Base-by-base conservation (phyloP, 2,329 filamentous ascomycete species). In the Neoascochyta sp. region DNA sequence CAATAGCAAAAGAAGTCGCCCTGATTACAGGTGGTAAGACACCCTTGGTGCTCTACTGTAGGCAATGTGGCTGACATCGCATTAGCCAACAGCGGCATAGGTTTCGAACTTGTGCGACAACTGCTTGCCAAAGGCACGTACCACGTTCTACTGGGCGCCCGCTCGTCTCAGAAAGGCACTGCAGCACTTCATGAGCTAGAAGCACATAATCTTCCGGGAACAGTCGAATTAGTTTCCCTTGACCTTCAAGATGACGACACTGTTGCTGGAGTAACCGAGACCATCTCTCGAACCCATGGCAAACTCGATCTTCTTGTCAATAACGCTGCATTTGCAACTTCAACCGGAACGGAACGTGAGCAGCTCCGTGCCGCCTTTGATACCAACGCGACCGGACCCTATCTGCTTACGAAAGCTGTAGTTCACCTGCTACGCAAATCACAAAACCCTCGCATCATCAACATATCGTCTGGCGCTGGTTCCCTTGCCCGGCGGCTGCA, bases 51-150 rank as follows among this genome's bases (percentile, higher is more conserved):
- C n/a, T n/a, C n/a, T n/a, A n/a, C n/a, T n/a, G n/a, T n/a, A n/a
- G n/a, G n/a, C n/a, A n/a, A n/a, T n/a, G n/a, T n/a, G n/a, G n/a
- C n/a, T n/a, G n/a, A n/a, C n/a, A n/a, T n/a, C n/a, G n/a, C n/a
- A n/a, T n/a, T n/a, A 31, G 67, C 62, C 13, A 74, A 69, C 42
- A 63, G 62, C 30, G 71, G 71, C 29, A 71, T 75, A 15, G 71
- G 72, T 16, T 66, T 64, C 36, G 69, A 70, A 33, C 60, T 68
- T 7, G 65, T 63, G 5, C 54, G 59, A 28, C 52, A 63, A 20
- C 57, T 64, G 2, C 59, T 68, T 7, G 43, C 62, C 3, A 44
- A 56, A 20, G 52, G 50, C 17, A 47, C 42, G n/a, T 65, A 66
- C 38, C 47, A 56, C 24, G 46, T 58, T 5, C 37, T 57, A 7